phyloP scores from a whole-genome alignment of 73 alveolate species.

The Blepharisma stoltei region DNA sequence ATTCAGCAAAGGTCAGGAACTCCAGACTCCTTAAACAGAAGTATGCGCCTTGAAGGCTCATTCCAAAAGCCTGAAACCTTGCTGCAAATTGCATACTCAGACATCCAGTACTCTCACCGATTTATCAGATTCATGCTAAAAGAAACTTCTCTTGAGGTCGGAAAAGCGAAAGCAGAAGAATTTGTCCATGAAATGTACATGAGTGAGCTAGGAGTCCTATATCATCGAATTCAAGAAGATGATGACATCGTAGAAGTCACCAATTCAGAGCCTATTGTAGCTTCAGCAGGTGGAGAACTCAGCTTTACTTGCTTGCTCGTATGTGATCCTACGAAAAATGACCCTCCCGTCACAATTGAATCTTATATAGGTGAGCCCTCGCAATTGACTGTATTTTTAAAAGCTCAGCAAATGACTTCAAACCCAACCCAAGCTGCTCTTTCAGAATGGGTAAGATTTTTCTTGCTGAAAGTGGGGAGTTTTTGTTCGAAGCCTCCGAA shows the following conservation, averaged over 20 bases:
- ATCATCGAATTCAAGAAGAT: constrained; percentile 58
- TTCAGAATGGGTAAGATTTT: constrained; percentile 49
- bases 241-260: constrained; percentile 39
- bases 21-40: constrained; percentile 12
- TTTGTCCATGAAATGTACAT: constrained; percentile 40
- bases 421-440: constrained; percentile 40
- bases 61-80: constrained; percentile 41
- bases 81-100: constrained; percentile 79
- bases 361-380: constrained; percentile 39
- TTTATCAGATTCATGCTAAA: constrained; percentile 69
- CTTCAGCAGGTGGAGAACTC: constrained; percentile 34
- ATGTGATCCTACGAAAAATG: constrained; percentile 44
- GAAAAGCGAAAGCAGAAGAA: constrained; percentile 47
- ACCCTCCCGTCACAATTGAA: constrained; percentile 33
- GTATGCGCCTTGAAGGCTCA: constrained; percentile 23
- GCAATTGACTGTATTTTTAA: constrained; percentile 50
- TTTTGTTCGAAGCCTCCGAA: constrained; percentile 46
- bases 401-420: constrained; percentile 40
- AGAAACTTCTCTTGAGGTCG: constrained; percentile 39
- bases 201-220: constrained; percentile 50
- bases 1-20: constrained; percentile 15
- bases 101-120: constrained; percentile 78
- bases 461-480: constrained; percentile 39
- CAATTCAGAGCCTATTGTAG: constrained; percentile 31
- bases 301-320: constrained; percentile 40